A percentile compares a stretch with the other conserved stretches of the same genome.
These are phyloP conservation scores for Cladosporium cucumerinum DNA, from an alignment of 2,329 filamentous ascomycete genomes.

Conservation along the genomic window DNA sequence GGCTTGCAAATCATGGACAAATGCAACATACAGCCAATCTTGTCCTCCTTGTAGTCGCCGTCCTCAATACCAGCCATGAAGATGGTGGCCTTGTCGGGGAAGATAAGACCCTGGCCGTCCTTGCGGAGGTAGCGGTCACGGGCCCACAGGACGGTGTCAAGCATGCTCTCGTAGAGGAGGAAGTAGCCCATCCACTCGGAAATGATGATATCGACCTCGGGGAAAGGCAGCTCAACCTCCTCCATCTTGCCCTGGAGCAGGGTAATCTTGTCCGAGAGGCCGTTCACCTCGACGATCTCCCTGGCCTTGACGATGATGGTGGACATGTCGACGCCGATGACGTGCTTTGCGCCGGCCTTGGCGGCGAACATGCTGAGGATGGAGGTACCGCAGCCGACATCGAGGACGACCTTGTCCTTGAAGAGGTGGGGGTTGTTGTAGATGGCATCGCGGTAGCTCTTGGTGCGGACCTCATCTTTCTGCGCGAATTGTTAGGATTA, in stretches of 20 bases:
- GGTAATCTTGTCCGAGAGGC: constrained; percentile 92
- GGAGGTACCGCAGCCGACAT: constrained; percentile 94
- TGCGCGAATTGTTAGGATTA: constrained; percentile 39
- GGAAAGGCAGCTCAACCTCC: constrained; percentile 87
- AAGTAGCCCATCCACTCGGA: constrained; percentile 99
- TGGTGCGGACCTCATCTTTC: constrained; percentile 98
- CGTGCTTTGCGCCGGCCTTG: constrained; percentile 93
- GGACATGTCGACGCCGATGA: constrained; percentile 99
- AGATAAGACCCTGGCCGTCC: constrained; percentile 75
- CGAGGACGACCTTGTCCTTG: constrained; percentile 89
- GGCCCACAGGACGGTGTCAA: constrained; percentile 96
- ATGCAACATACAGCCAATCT: constrained; percentile 86
- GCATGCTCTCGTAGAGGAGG: constrained; percentile 96
- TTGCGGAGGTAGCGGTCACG: constrained; percentile 85
- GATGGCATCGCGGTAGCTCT: constrained; percentile 95
- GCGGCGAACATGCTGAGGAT: constrained; percentile 99
- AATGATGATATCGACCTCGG: constrained; percentile 98
- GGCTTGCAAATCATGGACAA: not conserved
- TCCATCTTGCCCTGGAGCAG: constrained; percentile 99
- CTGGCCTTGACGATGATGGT: constrained; percentile 98
- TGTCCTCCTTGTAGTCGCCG: constrained; percentile 99
- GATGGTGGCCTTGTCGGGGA: constrained; percentile 98
- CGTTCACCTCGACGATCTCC: constrained; percentile 90
- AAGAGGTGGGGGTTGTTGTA: constrained; percentile 94
- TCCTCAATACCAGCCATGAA: constrained; percentile 97